Evolutionary conservation across 2,329 filamentous ascomycete species (phyloP).

Genomic region (Graphiopsis chlorocephala): DNA sequence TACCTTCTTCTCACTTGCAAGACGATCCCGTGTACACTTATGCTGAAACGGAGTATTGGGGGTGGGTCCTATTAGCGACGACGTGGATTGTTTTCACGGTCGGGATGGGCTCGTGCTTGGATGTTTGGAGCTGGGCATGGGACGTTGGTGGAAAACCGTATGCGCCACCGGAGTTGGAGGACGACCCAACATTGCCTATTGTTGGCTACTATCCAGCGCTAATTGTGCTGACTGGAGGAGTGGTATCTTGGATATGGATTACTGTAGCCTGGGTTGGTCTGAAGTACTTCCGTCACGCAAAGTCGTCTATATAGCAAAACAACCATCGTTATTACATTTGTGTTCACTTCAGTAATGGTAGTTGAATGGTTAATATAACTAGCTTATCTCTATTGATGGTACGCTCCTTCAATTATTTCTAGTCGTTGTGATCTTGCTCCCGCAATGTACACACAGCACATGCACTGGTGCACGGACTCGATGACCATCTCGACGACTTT

Average conservation of each 20-base stretch:
- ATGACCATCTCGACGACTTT: conserved; percentile 3
- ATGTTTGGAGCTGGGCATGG: conserved; percentile 98
- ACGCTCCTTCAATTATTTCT: too few relatives aligned
- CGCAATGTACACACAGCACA: neutral
- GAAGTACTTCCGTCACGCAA: conserved; percentile 98
- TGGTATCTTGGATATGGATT: conserved; percentile 99
- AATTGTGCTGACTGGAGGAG: conserved; percentile 77
- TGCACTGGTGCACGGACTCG: neutral
- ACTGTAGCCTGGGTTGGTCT: conserved; percentile 96
- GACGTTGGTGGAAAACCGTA: conserved; percentile 95
- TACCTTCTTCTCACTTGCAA: conserved; percentile 17
- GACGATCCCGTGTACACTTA: conserved; percentile 58
- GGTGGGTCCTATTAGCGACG: conserved; percentile 84
- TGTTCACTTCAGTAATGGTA: neutral
- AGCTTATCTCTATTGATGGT: too few relatives aligned
- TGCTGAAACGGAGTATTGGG: conserved; percentile 95
- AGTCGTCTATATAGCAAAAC: conserved; percentile 38
- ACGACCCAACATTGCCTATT: conserved; percentile 91
- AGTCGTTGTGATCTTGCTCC: too few relatives aligned
- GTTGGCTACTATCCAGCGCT: conserved; percentile 95
- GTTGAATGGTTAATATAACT: neutral
- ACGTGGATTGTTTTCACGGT: conserved; percentile 97
- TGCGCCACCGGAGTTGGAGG: conserved; percentile 89
- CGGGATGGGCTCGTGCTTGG: conserved; percentile 93
- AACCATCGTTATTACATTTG: neutral